A percentile compares a stretch with the other conserved stretches of the same genome.
phyloP scores from a whole-genome alignment of 495 filamentous ascomycete genomes.

The Aspergillus leporis region DNA sequence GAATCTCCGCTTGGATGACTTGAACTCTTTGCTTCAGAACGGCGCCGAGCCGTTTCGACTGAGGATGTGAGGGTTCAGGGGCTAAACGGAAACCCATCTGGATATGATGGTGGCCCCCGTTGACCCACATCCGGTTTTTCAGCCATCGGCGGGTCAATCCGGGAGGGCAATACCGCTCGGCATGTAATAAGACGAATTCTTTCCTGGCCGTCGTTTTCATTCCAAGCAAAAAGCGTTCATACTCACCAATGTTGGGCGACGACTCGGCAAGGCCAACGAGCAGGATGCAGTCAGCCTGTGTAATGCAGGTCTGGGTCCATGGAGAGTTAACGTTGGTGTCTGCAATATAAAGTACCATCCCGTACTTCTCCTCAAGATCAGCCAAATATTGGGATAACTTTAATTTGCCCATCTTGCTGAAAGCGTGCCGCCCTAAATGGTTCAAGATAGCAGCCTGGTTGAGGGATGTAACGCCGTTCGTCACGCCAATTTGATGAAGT shows the following conservation, averaged over 20 bases:
- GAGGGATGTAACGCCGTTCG: constrained; percentile 86
- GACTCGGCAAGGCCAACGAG: constrained; percentile 90
- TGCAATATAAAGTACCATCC: constrained; percentile 94
- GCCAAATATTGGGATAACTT: constrained; percentile 96
- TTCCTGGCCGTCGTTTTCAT: constrained; percentile 98
- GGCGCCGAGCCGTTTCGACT: constrained; percentile 75
- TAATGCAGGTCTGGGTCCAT: constrained; percentile 98
- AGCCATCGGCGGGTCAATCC: constrained; percentile 88
- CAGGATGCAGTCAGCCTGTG: constrained; percentile 92
- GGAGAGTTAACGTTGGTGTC: constrained; percentile 95
- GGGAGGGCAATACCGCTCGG: constrained; percentile 82
- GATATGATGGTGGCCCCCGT: constrained; percentile 97
- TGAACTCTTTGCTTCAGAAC: constrained; percentile 91
- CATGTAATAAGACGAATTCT: constrained; percentile 88
- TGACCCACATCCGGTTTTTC: constrained; percentile 94
- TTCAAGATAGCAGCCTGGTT: constrained; percentile 93
- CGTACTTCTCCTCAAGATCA: constrained; percentile 95
- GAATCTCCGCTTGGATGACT: constrained; percentile 92
- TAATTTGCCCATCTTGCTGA: constrained; percentile 94
- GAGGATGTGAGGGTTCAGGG: constrained; percentile 73
- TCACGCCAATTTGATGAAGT: constrained; percentile 80
- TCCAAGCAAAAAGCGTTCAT: constrained; percentile 90
- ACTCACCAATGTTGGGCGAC: constrained; percentile 88
- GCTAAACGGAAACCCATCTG: constrained; percentile 91
- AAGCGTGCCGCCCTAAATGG: constrained; percentile 92